Evolutionary conservation across 2,329 filamentous ascomycete species (phyloP).

Genomic region (Geosmithia putterillii): DNA sequence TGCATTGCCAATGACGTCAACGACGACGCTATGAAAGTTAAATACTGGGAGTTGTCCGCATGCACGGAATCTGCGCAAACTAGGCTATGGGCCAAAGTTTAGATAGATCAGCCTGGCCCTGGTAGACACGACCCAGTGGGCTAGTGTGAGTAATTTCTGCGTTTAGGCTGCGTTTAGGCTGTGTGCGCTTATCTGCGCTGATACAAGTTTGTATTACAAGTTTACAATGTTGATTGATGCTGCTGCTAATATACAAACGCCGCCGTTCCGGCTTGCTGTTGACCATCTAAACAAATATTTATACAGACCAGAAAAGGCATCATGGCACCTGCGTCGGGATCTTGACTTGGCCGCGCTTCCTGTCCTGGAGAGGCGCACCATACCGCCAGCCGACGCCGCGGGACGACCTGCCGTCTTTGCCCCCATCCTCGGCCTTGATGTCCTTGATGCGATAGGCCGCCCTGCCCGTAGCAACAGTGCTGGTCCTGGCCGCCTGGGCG

Average conservation of each 20-base stretch:
- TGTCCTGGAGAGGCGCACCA: constrained; percentile 49
- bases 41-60: too few species aligned
- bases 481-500: constrained; percentile 26
- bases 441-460: constrained; percentile 53
- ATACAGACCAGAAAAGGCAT: constrained; percentile 8
- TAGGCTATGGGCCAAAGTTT: background rate
- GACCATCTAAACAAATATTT: background rate
- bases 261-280: too few species aligned
- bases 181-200: too few species aligned
- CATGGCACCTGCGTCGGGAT: constrained; percentile 51
- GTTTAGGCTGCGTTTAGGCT: too few species aligned
- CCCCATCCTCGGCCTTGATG: constrained; percentile 43
- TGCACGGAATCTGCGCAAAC: too few species aligned
- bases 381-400: constrained; percentile 49
- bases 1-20: background rate
- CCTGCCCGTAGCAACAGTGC: constrained; percentile 33
- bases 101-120: too few species aligned
- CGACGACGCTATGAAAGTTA: too few species aligned
- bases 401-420: constrained; percentile 36
- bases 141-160: too few species aligned
- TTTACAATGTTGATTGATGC: too few species aligned
- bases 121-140: too few species aligned
- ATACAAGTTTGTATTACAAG: too few species aligned
- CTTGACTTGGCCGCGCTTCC: constrained; percentile 52
- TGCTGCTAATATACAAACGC: too few species aligned